Evolutionary conservation across 495 filamentous ascomycete species (phyloP).

Genomic region (Letharia lupina): DNA sequence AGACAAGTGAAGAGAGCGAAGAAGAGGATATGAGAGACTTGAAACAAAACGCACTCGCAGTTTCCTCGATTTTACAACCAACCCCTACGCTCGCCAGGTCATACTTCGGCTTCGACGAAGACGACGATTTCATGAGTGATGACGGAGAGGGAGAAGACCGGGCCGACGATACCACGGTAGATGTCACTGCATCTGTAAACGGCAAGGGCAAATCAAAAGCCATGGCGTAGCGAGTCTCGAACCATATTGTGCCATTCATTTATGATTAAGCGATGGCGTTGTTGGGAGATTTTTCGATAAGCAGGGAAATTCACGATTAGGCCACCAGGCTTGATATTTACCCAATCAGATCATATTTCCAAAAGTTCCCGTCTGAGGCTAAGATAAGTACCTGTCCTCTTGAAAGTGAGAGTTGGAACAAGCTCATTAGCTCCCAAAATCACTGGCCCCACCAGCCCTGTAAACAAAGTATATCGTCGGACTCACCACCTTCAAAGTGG

Average conservation of each 20-base stretch:
- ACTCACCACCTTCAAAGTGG: neutral
- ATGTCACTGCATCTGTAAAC: neutral
- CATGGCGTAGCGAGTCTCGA: neutral
- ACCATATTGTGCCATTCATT: neutral
- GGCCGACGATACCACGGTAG: neutral
- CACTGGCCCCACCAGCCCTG: constrained; percentile 10
- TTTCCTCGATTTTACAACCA: constrained; percentile 28
- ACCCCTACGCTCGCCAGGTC: constrained; percentile 33
- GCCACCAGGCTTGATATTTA: too few relatives aligned
- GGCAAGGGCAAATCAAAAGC: constrained; percentile 6
- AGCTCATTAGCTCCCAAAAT: neutral
- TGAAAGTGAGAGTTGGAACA: too few relatives aligned
- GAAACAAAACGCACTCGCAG: constrained; percentile 7
- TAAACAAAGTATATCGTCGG: neutral
- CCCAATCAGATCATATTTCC: too few relatives aligned
- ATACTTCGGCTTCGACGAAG: constrained; percentile 84
- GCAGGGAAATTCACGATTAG: neutral
- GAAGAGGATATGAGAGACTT: constrained; percentile 28
- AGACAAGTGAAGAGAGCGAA: constrained; percentile 36
- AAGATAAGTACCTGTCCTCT: too few relatives aligned
- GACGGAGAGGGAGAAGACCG: constrained; percentile 54
- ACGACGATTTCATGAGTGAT: constrained; percentile 81
- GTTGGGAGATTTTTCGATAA: neutral
- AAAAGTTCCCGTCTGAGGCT: too few relatives aligned
- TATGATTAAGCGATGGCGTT: constrained; percentile 10